These are phyloP conservation scores for Chlorella vulgaris DNA, from an alignment of 139 green algal species.

Conservation along the genomic window DNA sequence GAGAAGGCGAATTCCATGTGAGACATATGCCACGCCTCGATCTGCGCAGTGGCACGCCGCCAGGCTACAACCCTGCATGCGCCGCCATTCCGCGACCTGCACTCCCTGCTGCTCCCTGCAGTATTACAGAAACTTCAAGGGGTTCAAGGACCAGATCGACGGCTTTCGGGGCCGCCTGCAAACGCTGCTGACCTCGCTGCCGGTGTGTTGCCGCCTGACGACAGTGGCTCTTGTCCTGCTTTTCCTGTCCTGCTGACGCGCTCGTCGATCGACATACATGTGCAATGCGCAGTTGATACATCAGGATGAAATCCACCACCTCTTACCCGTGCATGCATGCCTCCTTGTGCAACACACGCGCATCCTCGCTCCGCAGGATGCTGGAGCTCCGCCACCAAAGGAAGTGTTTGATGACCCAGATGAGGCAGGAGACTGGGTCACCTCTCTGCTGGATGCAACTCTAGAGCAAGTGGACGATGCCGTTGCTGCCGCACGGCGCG, in stretches of 20 bases:
- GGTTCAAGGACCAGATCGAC: constrained; percentile 34
- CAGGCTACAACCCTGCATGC: no score
- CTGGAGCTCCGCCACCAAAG: background rate
- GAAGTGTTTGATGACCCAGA: constrained; percentile 42
- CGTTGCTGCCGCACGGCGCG: constrained; percentile 39
- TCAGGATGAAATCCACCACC: no score
- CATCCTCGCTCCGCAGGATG: background rate
- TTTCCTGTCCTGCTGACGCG: no score
- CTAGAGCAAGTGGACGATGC: constrained; percentile 60
- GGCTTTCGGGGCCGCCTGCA: constrained; percentile 28
- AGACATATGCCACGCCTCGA: background rate
- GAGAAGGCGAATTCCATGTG: background rate
- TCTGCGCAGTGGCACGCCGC: background rate
- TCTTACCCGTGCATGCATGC: no score
- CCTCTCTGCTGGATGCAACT: constrained; percentile 51
- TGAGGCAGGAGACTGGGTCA: constrained; percentile 44
- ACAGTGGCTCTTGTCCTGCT: background rate
- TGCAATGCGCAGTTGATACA: no score
- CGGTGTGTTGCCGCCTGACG: background rate
- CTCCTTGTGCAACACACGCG: no score
- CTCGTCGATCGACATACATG: no score
- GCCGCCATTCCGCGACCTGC: no score
- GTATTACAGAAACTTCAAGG: constrained; percentile 53
- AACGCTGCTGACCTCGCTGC: constrained; percentile 24
- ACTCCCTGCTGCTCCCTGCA: constrained; percentile 5